Evolutionary conservation across 768 basidiomycete species (phyloP).

Genomic region (Peribolospora baueri): DNA sequence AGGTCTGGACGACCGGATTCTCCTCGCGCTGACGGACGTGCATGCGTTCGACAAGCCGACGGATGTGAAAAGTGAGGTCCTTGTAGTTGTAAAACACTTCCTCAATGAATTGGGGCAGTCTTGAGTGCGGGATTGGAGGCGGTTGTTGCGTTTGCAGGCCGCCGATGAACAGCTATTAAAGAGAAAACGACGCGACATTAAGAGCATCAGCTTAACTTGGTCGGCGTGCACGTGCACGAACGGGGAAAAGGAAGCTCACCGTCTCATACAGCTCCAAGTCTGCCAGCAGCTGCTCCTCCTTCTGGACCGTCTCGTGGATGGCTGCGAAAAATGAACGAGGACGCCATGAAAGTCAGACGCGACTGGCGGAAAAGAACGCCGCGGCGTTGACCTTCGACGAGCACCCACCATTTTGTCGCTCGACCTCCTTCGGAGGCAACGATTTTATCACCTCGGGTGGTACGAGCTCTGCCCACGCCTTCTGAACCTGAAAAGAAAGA

Average conservation of each 20-base stretch:
- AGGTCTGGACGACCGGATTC: conserved; percentile 49
- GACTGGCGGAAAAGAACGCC: not conserved
- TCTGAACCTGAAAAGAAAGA: conserved; percentile 19
- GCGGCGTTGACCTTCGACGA: conserved; percentile 5
- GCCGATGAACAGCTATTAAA: conserved; percentile 41
- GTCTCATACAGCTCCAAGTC: conserved; percentile 65
- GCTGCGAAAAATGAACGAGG: conserved; percentile 20
- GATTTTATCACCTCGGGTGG: conserved; percentile 43
- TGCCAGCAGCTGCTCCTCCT: conserved; percentile 69
- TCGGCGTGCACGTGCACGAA: not conserved
- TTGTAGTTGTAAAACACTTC: conserved; percentile 74
- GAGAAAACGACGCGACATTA: not conserved
- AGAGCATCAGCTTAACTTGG: not conserved
- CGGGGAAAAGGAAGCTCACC: conserved; percentile 20
- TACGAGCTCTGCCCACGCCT: conserved; percentile 58
- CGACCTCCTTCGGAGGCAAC: conserved; percentile 51
- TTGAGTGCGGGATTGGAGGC: conserved; percentile 39
- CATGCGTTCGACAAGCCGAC: conserved; percentile 59
- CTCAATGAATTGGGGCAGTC: conserved; percentile 58
- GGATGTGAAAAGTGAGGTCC: conserved; percentile 62
- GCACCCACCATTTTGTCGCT: conserved; percentile 12
- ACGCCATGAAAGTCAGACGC: not conserved
- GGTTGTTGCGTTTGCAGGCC: conserved; percentile 49
- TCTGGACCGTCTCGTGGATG: conserved; percentile 65
- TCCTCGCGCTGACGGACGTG: conserved; percentile 71